A percentile compares a stretch with the other conserved stretches of the same genome.
These are phyloP conservation scores for Aspergillus sp. DNA, from an alignment of 2,329 filamentous ascomycete species.

Conservation along the genomic window DNA sequence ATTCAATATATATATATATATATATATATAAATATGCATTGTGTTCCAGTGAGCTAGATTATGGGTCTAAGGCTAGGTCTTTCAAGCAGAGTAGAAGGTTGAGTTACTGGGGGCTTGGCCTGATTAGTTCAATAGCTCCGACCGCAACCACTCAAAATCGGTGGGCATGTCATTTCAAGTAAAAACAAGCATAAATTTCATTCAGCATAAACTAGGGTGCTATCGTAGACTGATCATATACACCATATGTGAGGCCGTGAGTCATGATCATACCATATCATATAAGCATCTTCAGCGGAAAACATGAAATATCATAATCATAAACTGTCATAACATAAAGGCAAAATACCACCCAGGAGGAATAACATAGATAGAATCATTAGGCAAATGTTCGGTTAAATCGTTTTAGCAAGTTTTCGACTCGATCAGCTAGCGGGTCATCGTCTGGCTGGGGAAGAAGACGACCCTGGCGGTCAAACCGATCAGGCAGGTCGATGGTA, in stretches of 20 bases:
- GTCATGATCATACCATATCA: neutral
- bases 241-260: neutral
- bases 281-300: neutral
- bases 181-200: neutral
- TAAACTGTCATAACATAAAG: neutral
- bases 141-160: too few relatives aligned
- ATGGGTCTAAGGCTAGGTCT: neutral
- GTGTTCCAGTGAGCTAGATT: neutral
- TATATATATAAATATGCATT: neutral
- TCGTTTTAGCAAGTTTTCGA: conserved; percentile 38
- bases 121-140: neutral
- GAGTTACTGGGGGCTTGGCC: too few relatives aligned
- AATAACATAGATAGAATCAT: neutral
- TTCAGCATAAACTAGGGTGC: neutral
- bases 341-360: neutral
- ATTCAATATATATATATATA: neutral
- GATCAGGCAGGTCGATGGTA: conserved; percentile 45
- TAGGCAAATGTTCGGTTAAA: conserved; percentile 28
- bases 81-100: too few relatives aligned
- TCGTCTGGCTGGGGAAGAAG: conserved; percentile 33
- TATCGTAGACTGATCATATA: neutral
- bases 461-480: conserved; percentile 45
- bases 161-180: neutral
- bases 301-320: neutral
- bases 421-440: conserved; percentile 34